Evolutionary conservation across 2,329 filamentous ascomycete species (phyloP), one percentile per base, ranked within the genome.

Genomic region (Pseudogymnoascus sp.): DNA sequence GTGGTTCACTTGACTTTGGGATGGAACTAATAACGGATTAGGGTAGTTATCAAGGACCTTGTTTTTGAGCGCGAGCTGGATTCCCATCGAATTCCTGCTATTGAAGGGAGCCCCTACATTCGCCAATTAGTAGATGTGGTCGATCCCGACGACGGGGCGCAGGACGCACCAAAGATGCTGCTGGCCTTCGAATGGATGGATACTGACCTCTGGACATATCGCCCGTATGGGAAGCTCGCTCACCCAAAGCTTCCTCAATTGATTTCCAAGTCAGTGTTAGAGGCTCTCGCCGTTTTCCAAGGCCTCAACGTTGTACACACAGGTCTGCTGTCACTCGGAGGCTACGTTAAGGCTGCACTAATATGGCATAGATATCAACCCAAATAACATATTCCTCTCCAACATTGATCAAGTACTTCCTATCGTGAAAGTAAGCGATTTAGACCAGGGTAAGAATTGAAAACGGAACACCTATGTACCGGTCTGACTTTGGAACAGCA

Each of bases 371-470:
- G 67, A 70, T 64, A 62, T 69, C 10, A 69, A 64, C 35, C 64
- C 66, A 6, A 68, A 69, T 46, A 70, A 70, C 42, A 61, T 68
- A 15, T 67, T 67, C 29, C 11, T 70, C 9, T 68, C 68, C 38
- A 29, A 66, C 42, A 62, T 67, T 15, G 37, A 69, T 60, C 40
- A 61, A 3, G 19, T 15, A 64, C 40, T 26, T 42, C 65, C 68
- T 42, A 50, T 67, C 13, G 65, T 62, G 15, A 69, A 68, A 60
- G 40, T 68, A 19, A 66, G 67, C 61, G 68, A 68, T 62, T 46
- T 69, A 26, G 67, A 66, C 17, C 67, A 66, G 19, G 40, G 66
- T 68, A 60, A 35, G 66, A 21, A 11, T 53, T 23, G 37, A 15
- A 23, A 26, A 60, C 42, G 46, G 17, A 53, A 7, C 35, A 19